Evolutionary conservation across 1,139 yeast genomes (phyloP), one percentile per base, ranked within the genome.

Genomic region (Saccharomyces hybrid): DNA sequence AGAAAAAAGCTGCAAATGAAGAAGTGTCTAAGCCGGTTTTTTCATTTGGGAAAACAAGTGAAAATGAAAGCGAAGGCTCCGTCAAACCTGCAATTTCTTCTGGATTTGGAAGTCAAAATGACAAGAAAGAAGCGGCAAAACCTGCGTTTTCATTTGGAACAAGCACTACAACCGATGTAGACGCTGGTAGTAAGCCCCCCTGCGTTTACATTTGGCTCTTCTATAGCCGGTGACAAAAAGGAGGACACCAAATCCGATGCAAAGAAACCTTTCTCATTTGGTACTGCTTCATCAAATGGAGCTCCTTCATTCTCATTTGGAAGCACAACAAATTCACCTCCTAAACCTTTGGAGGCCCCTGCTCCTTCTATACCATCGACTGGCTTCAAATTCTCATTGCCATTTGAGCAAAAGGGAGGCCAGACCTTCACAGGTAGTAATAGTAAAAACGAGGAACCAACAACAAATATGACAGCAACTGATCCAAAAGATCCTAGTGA

Each of bases 401-500:
- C 72, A 2, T 71, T 65, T 57, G 70, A 60, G 24, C 64, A 61
- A 56, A 56, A 56, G 50, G 32, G 28, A 42, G 7, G n/a, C 50
- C 28, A 31, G 41, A 32, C 16, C 27, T 12, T 41, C n/a, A 31
- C 31, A 53, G 59, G 57, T 31, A 50, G 47, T 14, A 46, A 58
- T 31, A 50, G 47, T 14, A 46, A 41, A 6, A 62, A 61, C 28
- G 72, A 61, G 1, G 74, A 71, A 54, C 31, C 47, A 11, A 47
- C 49, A 11, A 9, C 24, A 8, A 46, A 11, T 7, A 19, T 32
- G 2, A 29, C 50, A 9, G 78, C 74, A 51, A 75, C 72, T 54
- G 79, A 74, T 56, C 72, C 74, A 7, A 73, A 75, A 24, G 81
- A 72, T 4, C 70, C 74, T 19, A 75, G 78, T 16, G 73, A 77